Evolutionary conservation across 1,284 basidiomycete genomes (phyloP).

Genomic region (Marasmius sp.): DNA sequence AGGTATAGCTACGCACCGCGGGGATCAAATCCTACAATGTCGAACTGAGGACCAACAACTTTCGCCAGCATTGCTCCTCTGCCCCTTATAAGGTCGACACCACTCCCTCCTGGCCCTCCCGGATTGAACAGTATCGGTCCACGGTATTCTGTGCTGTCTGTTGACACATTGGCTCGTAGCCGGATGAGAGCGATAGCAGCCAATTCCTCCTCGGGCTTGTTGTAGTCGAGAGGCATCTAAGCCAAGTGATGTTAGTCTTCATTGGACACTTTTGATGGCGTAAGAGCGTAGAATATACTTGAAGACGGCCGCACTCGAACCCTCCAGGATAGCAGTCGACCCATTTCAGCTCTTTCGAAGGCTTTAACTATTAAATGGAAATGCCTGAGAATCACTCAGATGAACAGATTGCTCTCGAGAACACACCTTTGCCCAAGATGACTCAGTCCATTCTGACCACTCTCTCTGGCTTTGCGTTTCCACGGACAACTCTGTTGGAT

Average conservation of each 20-base stretch:
- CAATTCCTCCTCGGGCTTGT: conserved; percentile 19
- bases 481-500: background rate
- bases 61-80: background rate
- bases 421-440: background rate
- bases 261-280: background rate
- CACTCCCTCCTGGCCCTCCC: conserved; percentile 31
- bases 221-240: conserved; percentile 32
- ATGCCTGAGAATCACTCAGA: background rate
- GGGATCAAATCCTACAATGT: conserved; percentile 34
- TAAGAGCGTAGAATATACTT: background rate
- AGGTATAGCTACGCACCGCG: conserved; percentile 16
- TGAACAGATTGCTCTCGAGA: background rate
- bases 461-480: background rate
- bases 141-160: conserved; percentile 20
- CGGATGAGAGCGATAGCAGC: conserved; percentile 29
- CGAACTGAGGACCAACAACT: conserved; percentile 27
- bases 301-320: conserved; percentile 2
- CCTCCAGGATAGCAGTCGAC: background rate
- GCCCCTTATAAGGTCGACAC: conserved; percentile 18
- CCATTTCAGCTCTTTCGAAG: background rate
- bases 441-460: background rate
- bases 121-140: conserved; percentile 35
- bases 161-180: conserved; percentile 20
- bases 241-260: background rate
- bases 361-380: background rate